Evolutionary conservation across 2,329 filamentous ascomycete species (phyloP), one percentile per base, ranked within the genome.

Genomic region (Penicillium digitatum): DNA sequence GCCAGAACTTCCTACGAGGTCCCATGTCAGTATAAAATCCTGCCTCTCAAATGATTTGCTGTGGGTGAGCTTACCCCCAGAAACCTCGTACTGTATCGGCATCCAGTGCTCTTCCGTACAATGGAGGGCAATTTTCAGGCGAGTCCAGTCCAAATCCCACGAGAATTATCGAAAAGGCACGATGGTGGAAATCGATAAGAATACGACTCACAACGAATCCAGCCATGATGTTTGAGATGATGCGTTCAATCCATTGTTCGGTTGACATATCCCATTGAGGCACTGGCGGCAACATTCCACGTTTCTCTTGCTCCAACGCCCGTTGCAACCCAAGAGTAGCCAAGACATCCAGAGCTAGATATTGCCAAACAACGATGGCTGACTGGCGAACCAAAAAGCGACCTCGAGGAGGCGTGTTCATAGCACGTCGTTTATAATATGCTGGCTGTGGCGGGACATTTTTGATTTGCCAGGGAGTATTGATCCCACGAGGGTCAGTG

Each of bases 1-100:
- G 66, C 65, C 64, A 68, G 50, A 59, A 63, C 56, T 60, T 65
- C 3, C 64, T 66, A 38, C 7, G 1, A 20, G 11, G 26, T 11
- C 38, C 38, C 3, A 24, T 34, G 45, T 52, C 29, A 57, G 37
- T n/a, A 48, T 9, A 26, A 14, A 14, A n/a, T 20, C 7, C 16
- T 12, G 1, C 8, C 3, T 29, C 8, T 10, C 12, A 8, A 5
- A n/a, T 14, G 1, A 20, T 24, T 3, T 14, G 2, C 11, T 1
- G 18, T 20, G n/a, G 27, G 8, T 11, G 3, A 39, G 51, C 62
- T 54, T 50, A 66, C 64, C 61, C 62, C 64, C 64, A 66, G 27
- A 60, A 63, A 4, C 57, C 54, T 8, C 63, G 55, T 26, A 66
- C 20, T 10, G 62, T 61, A 42, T 64, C 64, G 9, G 61, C 55